Evolutionary conservation across 257 asterid genomes (phyloP), one percentile per base, ranked within the genome.

Genomic region (Cordia subcordata): DNA sequence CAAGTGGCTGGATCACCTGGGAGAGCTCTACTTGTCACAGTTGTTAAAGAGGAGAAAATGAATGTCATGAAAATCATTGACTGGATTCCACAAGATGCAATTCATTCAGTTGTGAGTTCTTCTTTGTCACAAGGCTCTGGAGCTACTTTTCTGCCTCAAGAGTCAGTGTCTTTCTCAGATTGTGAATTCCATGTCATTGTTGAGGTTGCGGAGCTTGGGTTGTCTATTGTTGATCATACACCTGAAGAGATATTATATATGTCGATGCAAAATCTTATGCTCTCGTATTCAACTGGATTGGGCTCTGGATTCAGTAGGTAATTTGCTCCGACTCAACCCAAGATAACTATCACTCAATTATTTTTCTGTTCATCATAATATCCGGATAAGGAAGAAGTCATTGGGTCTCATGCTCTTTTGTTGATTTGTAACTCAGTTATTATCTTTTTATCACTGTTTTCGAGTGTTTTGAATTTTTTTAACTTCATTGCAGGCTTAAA

Each of bases 261-360:
- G 53, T 82, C 97, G 38, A 69, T 89, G 64, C 94, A 80, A 82
- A 85, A 75, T 66, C 94, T 93, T 83, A 61, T 81, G 67, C 77
- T 93, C 63, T 93, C 97, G 21, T 82, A 93, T 80, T 89, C 99
- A 56, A 83, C 96, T 67, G 99, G 99, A 68, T 81, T 93, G 47
- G 97, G 94, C 73, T 83, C 92, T 56, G 97, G 97, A 67, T 76
- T 89, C 61, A 93, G 94, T 74, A 78, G 99, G 99, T 93, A 88
- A 73, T 56, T 32, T 63, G 49, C 74, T 60, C 58, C 57, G 62
- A 61, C 67, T 35, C 57, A 15, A 47, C 20, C 19, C 10, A 49
- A 1, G 21, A 49, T 49, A 1, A 1, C 1, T 4, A 16, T 0
- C 16, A 22, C 54, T 18, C 54, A 49, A 27, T 27, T 3, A 27